Evolutionary conservation across 2,329 filamentous ascomycete species (phyloP), one percentile per base, ranked within the genome.

Genomic region (Diaporthe sp.): DNA sequence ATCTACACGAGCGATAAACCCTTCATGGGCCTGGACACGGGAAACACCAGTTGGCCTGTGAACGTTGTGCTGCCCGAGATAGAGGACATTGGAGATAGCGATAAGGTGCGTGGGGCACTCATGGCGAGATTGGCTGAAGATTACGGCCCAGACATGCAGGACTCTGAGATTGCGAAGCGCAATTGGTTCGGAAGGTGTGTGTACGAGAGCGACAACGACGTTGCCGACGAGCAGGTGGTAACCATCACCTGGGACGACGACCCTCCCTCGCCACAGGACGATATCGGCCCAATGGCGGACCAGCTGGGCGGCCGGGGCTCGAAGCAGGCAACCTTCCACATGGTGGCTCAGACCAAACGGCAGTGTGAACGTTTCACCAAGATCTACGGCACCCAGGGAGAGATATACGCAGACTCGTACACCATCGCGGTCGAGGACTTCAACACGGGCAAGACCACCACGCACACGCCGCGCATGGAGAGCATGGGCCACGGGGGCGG

Each of bases 161-260:
- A 85, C 72, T 81, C 84, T 1, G 85, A 87, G n/a, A 82, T 89
- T 1, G 86, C 87, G 4, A 85, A 85, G 7, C 86, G 88, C 13
- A 93, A 93, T 78, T 94, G 95, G 95, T 98, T 95, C 81, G 97
- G 97, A 0, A 92, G 96, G n/a, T 99, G 97, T 81, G 97, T 98
- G 1, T 98, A 93, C 85, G 97, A 98, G 82, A 88, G 93, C 6
- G 95, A 98, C 84, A 99, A 98, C 84, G 92, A 97, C 80, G 97
- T 98, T 57, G 95, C 93, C 80, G 97, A 99, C 82, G 95, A 98
- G 80, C 96, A 98, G 83, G 90, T 93, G 37, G 97, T 98, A 28
- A 96, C 94, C 0, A 91, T 98, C 71, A 92, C 90, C 5, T 98
- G 96, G 95, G 93, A 95, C 17, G 94, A 97, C 59, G 92, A 94